Evolutionary conservation across 2,329 filamentous ascomycete genomes (phyloP).

Genomic region (Mycogone perniciosa): DNA sequence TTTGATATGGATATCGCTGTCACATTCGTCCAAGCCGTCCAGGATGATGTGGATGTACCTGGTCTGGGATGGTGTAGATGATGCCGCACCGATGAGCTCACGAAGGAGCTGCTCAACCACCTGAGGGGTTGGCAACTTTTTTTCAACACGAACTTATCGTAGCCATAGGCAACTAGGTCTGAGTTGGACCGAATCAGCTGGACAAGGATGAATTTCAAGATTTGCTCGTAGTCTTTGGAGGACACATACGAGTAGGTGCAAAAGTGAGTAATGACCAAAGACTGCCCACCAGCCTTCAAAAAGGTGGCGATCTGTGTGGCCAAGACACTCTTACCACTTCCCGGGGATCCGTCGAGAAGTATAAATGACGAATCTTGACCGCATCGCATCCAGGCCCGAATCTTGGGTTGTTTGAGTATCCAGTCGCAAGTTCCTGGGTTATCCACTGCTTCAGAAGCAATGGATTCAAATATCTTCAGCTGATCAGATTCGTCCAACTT

Average conservation of each 20-base stretch:
- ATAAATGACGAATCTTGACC: constrained; percentile 19
- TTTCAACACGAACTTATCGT: constrained; percentile 17
- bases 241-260: constrained; percentile 26
- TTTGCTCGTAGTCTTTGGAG: constrained; percentile 28
- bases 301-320: constrained; percentile 25
- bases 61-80: background rate
- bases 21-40: constrained; percentile 5
- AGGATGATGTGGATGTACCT: background rate
- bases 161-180: constrained; percentile 19
- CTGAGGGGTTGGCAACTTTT: background rate
- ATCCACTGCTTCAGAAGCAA: constrained; percentile 18
- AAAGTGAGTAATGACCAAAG: constrained; percentile 26
- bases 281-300: constrained; percentile 12
- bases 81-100: background rate
- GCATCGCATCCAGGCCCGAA: constrained; percentile 22
- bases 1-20: background rate
- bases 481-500: constrained; percentile 28
- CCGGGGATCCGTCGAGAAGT: constrained; percentile 29
- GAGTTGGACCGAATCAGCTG: constrained; percentile 21
- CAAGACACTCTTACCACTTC: constrained; percentile 32
- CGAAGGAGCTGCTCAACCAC: constrained; percentile 1
- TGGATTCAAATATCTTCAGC: constrained; percentile 22
- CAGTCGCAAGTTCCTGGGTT: constrained; percentile 29
- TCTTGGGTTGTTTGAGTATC: constrained; percentile 23
- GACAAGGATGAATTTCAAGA: constrained; percentile 26